Conservation (phyloP, 192 early-diverging fungal genomes). For the Jimgerdemannia flammicorona region DNA sequence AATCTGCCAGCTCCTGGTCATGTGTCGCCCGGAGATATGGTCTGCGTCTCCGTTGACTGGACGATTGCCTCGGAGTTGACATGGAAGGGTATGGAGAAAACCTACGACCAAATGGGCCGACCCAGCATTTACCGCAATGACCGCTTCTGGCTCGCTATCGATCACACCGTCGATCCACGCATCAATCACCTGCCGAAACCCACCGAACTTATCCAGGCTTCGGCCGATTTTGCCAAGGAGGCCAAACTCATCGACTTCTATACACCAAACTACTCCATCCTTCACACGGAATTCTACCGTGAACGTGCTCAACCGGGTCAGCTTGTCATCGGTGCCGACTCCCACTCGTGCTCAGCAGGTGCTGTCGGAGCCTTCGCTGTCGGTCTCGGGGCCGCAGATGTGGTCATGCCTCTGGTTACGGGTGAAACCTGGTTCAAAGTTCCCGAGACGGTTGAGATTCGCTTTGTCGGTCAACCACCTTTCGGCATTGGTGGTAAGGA, state of each 20-base stretch:
- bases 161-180: slow-evolving; percentile 75
- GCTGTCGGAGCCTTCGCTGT: slow-evolving; percentile 76
- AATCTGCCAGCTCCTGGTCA: slow-evolving; percentile 47
- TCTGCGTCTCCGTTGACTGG: slow-evolving; percentile 80
- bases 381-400: slow-evolving; percentile 78
- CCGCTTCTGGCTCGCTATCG: slow-evolving; percentile 79
- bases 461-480: slow-evolving; percentile 64
- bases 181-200: slow-evolving; percentile 72
- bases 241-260: slow-evolving; percentile 69
- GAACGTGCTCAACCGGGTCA: slow-evolving; percentile 78
- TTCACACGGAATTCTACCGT: slow-evolving; percentile 84
- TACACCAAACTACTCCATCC: slow-evolving; percentile 73
- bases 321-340: slow-evolving; percentile 79
- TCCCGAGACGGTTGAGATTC: slow-evolving; percentile 76
- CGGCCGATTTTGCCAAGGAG: slow-evolving; percentile 66
- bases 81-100: slow-evolving; percentile 88
- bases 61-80: slow-evolving; percentile 77
- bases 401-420: slow-evolving; percentile 79
- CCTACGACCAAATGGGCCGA: slow-evolving; percentile 72
- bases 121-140: slow-evolving; percentile 74
- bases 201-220: slow-evolving; percentile 59
- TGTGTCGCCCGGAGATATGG: slow-evolving; percentile 75
- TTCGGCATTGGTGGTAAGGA: slow-evolving; percentile 84
- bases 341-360: slow-evolving; percentile 79
- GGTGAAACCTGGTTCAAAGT: slow-evolving; percentile 84